A percentile compares a stretch with the other conserved stretches of the same genome.
phyloP scores from a whole-genome alignment of 2,329 filamentous ascomycete genomes.

The Sporothrix luriei region DNA sequence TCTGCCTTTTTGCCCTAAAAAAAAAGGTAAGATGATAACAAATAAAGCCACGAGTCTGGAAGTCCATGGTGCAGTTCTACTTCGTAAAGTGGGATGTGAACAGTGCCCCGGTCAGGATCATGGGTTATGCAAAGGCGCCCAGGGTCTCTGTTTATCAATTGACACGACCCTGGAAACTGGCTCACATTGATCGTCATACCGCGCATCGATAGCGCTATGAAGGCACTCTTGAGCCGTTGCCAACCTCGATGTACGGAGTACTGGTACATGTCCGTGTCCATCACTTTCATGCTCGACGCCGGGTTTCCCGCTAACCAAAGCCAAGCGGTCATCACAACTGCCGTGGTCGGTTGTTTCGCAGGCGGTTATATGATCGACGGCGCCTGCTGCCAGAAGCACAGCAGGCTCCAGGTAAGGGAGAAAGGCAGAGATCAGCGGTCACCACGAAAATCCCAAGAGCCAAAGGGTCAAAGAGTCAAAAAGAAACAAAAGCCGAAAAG shows the following conservation, averaged over 20 bases:
- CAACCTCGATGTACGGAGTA: constrained; percentile 10
- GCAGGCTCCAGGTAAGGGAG: constrained; percentile 7
- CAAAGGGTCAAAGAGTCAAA: not conserved
- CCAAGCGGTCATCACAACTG: not conserved
- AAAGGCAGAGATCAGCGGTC: not conserved
- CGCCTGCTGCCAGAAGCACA: not conserved
- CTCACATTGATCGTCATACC: no score
- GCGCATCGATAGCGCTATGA: not conserved
- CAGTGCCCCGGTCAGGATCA: not conserved
- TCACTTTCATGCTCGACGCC: not conserved
- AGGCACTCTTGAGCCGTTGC: not conserved
- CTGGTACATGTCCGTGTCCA: not conserved
- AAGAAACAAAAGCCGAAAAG: no score
- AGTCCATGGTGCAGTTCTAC: not conserved
- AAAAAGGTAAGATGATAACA: no score
- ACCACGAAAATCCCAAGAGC: not conserved
- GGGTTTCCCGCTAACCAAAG: not conserved
- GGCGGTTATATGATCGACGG: not conserved
- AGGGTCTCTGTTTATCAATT: not conserved
- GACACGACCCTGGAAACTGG: not conserved
- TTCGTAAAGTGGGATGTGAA: not conserved
- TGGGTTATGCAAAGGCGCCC: not conserved
- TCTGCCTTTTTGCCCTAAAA: not conserved
- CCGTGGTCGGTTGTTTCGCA: not conserved
- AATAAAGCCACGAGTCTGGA: not conserved